phyloP scores from a whole-genome alignment of 1,284 basidiomycete species.

The Gomphus bonarii region DNA sequence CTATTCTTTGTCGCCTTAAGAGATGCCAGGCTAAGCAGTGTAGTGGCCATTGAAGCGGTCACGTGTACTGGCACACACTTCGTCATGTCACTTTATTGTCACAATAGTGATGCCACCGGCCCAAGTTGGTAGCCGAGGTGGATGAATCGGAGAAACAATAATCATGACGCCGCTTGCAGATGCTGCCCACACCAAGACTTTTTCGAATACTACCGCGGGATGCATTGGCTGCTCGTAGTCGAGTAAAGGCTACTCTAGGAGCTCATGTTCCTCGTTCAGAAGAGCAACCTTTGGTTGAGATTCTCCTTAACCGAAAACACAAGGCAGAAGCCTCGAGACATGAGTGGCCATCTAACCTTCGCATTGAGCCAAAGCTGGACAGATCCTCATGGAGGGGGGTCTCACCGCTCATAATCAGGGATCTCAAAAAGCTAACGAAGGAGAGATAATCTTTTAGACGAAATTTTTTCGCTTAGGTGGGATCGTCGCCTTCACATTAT shows the following conservation, averaged over 20 bases:
- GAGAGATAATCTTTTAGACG: background rate
- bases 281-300: background rate
- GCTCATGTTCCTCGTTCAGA: constrained; percentile 2
- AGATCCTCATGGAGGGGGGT: background rate
- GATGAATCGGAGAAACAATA: too few relatives aligned
- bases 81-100: background rate
- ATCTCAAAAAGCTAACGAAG: background rate
- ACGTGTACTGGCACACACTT: background rate
- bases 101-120: too few relatives aligned
- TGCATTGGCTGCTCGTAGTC: background rate
- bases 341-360: background rate
- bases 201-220: background rate
- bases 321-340: background rate
- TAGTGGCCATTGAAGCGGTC: background rate
- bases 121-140: too few relatives aligned
- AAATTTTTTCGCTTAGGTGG: background rate
- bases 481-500: background rate
- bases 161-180: background rate
- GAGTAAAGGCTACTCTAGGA: background rate
- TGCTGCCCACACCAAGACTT: background rate
- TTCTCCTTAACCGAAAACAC: background rate
- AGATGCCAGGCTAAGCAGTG: background rate
- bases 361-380: background rate
- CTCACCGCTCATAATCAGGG: background rate
- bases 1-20: constrained; percentile 9